These are phyloP conservation scores for Apiospora rasikravindrae DNA, from an alignment of 2,329 filamentous ascomycete species.

Conservation along the genomic window DNA sequence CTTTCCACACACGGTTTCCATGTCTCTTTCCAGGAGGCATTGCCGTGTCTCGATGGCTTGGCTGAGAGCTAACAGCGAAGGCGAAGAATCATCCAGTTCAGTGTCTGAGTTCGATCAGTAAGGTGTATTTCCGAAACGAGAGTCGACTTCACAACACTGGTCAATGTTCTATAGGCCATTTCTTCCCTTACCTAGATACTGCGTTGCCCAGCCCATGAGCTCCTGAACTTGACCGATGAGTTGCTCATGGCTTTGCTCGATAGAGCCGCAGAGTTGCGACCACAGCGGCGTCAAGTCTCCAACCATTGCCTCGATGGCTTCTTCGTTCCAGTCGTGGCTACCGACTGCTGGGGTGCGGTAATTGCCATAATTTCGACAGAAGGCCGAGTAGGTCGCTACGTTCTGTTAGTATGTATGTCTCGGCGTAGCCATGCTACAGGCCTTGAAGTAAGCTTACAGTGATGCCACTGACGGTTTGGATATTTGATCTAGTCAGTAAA, in stretches of 20 bases:
- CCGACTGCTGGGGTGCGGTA: slow-evolving; percentile 37
- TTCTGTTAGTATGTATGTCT: background rate
- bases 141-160: no score
- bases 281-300: slow-evolving; percentile 40
- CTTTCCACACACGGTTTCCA: slow-evolving; percentile 36
- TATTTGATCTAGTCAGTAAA: background rate
- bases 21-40: slow-evolving; percentile 29
- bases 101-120: background rate
- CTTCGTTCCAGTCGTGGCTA: slow-evolving; percentile 50
- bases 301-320: slow-evolving; percentile 47
- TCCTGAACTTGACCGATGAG: background rate
- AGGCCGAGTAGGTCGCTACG: slow-evolving; percentile 42
- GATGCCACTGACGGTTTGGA: background rate
- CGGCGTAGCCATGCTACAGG: background rate
- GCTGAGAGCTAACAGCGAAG: slow-evolving; percentile 27
- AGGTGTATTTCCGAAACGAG: background rate
- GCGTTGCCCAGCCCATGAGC: background rate
- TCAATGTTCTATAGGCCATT: no score
- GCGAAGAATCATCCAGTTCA: slow-evolving; percentile 3
- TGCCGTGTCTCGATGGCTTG: slow-evolving; percentile 36
- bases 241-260: slow-evolving; percentile 20
- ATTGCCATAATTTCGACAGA: slow-evolving; percentile 47
- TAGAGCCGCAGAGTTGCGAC: slow-evolving; percentile 29
- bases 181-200: background rate
- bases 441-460: background rate